These are phyloP conservation scores for Sutorius australiensis DNA, from an alignment of 768 basidiomycete species.

Conservation along the genomic window DNA sequence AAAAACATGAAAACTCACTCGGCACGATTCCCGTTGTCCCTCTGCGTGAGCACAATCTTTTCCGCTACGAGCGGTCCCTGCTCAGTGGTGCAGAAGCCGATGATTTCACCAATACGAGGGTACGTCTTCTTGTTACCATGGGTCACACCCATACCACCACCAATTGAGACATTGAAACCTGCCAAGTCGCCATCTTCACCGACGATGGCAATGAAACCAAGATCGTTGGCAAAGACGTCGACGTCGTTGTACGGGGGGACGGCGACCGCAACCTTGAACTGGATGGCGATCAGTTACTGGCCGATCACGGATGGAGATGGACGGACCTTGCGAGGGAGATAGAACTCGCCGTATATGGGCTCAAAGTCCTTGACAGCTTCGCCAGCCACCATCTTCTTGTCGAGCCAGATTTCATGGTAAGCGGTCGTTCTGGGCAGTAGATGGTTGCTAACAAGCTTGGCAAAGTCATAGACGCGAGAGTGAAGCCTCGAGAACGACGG, in stretches of 20 bases:
- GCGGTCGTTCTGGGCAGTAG: constrained; percentile 88
- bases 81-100: constrained; percentile 90
- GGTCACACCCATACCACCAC: constrained; percentile 99
- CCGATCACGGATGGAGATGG: neutral
- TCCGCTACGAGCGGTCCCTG: constrained; percentile 87
- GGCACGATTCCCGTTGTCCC: constrained; percentile 91
- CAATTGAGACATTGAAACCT: constrained; percentile 92
- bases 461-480: constrained; percentile 75
- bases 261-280: constrained; percentile 98
- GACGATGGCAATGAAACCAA: constrained; percentile 95
- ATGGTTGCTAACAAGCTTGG: constrained; percentile 78
- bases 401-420: constrained; percentile 99
- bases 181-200: constrained; percentile 68
- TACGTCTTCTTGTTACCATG: constrained; percentile 99
- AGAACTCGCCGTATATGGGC: constrained; percentile 96
- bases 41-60: constrained; percentile 88
- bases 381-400: constrained; percentile 94
- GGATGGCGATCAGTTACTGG: constrained; percentile 3
- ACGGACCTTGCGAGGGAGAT: constrained; percentile 89
- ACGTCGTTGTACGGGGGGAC: constrained; percentile 96
- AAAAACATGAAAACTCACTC: constrained; percentile 56
- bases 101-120: constrained; percentile 79
- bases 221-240: constrained; percentile 92
- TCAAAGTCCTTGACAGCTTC: constrained; percentile 93
- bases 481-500: constrained; percentile 89